These are phyloP conservation scores for Galeopsis tetrahit DNA, from an alignment of 257 asterid genomes.

Conservation along the genomic window DNA sequence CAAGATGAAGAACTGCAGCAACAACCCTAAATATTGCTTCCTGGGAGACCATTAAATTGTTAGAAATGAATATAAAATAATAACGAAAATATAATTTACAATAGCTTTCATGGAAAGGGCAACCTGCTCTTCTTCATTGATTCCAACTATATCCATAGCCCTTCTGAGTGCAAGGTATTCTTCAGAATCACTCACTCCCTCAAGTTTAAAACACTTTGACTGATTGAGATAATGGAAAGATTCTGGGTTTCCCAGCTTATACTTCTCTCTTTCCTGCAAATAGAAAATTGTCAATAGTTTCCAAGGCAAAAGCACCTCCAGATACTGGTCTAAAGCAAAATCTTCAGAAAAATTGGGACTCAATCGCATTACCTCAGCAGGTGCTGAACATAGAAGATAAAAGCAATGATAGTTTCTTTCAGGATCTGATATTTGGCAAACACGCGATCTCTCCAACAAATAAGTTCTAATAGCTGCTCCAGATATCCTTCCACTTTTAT, in stretches of 20 bases:
- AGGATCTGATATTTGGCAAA: constrained; percentile 84
- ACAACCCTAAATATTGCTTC: constrained; percentile 87
- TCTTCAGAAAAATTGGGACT: constrained; percentile 7
- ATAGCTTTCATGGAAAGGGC: constrained; percentile 29
- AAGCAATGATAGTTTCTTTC: constrained; percentile 95
- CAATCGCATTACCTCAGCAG: constrained; percentile 65
- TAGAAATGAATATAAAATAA: constrained; percentile 23
- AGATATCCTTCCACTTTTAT: constrained; percentile 83
- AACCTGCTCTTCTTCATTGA: constrained; percentile 87
- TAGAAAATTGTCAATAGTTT: constrained; percentile 30
- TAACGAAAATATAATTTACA: constrained; percentile 23
- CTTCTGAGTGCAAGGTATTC: constrained; percentile 82
- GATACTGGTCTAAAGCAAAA: constrained; percentile 20
- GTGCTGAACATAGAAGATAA: constrained; percentile 91
- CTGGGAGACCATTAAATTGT: constrained; percentile 48
- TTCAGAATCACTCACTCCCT: constrained; percentile 78
- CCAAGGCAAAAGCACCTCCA: constrained; percentile 16
- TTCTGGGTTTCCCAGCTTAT: constrained; percentile 67
- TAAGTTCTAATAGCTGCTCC: constrained; percentile 94
- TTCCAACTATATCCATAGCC: constrained; percentile 96
- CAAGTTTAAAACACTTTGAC: constrained; percentile 73
- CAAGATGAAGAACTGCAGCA: constrained; percentile 89
- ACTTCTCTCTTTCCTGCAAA: constrained; percentile 73
- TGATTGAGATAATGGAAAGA: constrained; percentile 82
- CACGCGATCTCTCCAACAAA: constrained; percentile 91